Percentiles rank a stretch among this genome's conserved stretches.
phyloP scores from a whole-genome alignment of 2,329 filamentous ascomycete genomes.

The Alternaria novae-zelandiae region DNA sequence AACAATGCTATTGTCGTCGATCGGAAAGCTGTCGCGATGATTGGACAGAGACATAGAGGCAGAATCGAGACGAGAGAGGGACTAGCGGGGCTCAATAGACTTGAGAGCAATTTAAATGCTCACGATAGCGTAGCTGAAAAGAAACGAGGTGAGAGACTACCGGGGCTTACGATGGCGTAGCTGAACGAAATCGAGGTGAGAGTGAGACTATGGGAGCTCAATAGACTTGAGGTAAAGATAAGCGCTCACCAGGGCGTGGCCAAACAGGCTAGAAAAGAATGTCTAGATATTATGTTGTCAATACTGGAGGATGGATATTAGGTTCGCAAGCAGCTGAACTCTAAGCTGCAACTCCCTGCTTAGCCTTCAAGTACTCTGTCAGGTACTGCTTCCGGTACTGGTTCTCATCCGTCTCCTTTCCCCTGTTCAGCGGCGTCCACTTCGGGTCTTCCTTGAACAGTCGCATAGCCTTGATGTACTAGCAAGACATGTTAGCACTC shows the following conservation, averaged over 20 bases:
- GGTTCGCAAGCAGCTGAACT: not conserved
- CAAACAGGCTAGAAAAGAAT: not conserved
- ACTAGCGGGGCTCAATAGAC: not conserved
- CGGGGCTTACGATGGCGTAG: not conserved
- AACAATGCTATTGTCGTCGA: not conserved
- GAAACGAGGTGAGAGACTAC: not conserved
- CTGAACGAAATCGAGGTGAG: too few relatives aligned
- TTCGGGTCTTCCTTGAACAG: slow-evolving; percentile 98
- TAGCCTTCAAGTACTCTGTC: slow-evolving; percentile 71
- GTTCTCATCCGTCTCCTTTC: slow-evolving; percentile 78
- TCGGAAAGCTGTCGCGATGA: not conserved
- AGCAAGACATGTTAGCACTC: slow-evolving; percentile 23
- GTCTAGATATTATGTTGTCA: not conserved
- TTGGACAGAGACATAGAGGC: not conserved
- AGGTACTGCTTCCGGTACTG: slow-evolving; percentile 75
- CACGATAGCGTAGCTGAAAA: too few relatives aligned
- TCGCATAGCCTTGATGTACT: slow-evolving; percentile 96
- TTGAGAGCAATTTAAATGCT: not conserved
- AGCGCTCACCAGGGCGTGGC: not conserved
- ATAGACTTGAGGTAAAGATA: not conserved
- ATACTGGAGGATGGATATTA: not conserved
- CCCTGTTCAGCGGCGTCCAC: slow-evolving; percentile 92
- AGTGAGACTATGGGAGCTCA: not conserved
- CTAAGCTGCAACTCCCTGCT: slow-evolving; percentile 24
- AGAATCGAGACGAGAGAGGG: not conserved